Evolutionary conservation across 1,139 yeast genomes (phyloP).

Genomic region (Arxiozyma slooffiae): DNA sequence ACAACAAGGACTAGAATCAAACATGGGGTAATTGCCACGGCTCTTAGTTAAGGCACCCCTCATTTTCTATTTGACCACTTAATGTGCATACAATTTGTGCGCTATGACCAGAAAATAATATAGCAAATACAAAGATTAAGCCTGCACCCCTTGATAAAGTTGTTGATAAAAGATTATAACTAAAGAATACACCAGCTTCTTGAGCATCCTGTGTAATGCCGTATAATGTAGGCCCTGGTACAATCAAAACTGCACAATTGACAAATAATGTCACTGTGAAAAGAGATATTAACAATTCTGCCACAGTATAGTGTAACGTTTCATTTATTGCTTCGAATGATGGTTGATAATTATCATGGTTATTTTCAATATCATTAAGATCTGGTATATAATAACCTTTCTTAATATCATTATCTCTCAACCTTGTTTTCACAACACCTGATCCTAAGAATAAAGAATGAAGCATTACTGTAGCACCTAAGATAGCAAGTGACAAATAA

Average conservation of each 20-base stretch:
- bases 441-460: conserved; percentile 69
- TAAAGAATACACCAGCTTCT: conserved; percentile 68
- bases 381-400: conserved; percentile 37
- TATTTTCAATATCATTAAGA: conserved; percentile 23
- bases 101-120: conserved; percentile 68
- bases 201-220: conserved; percentile 48
- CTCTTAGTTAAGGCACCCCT: conserved; percentile 63
- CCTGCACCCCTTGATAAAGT: conserved; percentile 66
- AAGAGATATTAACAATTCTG: conserved; percentile 54
- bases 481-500: conserved; percentile 60
- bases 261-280: conserved; percentile 67
- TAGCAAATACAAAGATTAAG: conserved; percentile 59
- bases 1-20: conserved; percentile 50
- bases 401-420: conserved; percentile 51
- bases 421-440: conserved; percentile 64
- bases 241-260: conserved; percentile 62
- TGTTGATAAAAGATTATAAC: conserved; percentile 50
- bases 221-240: conserved; percentile 59
- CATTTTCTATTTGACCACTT: conserved; percentile 74
- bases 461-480: conserved; percentile 81
- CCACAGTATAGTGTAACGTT: conserved; percentile 54
- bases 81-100: conserved; percentile 77
- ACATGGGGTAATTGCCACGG: conserved; percentile 66
- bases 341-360: conserved; percentile 44
- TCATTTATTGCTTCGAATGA: conserved; percentile 57